Evolutionary conservation across 306 rosid genomes (phyloP), one percentile per base, ranked within the genome.

Genomic region (Trichosanthes cucumerina): DNA sequence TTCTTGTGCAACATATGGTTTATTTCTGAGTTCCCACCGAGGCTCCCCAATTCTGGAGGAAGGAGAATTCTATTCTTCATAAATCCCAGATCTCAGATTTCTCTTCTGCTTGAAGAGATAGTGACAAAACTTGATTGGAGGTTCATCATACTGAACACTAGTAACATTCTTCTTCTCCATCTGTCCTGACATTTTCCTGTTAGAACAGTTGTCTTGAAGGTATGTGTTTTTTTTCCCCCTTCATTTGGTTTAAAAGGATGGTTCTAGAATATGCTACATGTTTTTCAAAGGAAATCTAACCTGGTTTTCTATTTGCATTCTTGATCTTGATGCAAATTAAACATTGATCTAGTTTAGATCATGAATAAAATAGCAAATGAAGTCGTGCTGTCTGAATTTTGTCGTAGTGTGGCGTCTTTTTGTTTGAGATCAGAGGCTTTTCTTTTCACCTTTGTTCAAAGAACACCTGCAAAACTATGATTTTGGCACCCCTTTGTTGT

Each of bases 1-100:
- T 78, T 80, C 82, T 31, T 44, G 7, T 72, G 41, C 38, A 72
- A 26, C 34, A 72, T 15, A 47, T 72, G 43, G 59, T 44, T 70
- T 70, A 53, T 26, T 26, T 26, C 78, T 49, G 78, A 73, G 78
- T 73, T 49, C 78, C 44, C 60, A 8, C 16, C 43, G 16, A 73
- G 26, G 60, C 78, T 49, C 44, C 41, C 34, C 58, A 71, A 46
- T 47, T 71, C 33, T 10, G 9, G 75, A 16, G 34, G 75, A 68
- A 14, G 44, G 16, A 70, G 31, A 70, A 43, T 24, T 70, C 56
- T 44, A 3, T 70, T 41, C 57, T 26, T 70, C 6, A 41, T 43
- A 53, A 1, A 65, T 19, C 5, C 23, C 23, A 44, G 47, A 33
- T 70, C 58, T 50, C 28, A 74, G 78, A 74, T 74, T 49, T 74